Base-by-base conservation (phyloP, 169 alveolate genomes). In the Plasmodium inui region DNA sequence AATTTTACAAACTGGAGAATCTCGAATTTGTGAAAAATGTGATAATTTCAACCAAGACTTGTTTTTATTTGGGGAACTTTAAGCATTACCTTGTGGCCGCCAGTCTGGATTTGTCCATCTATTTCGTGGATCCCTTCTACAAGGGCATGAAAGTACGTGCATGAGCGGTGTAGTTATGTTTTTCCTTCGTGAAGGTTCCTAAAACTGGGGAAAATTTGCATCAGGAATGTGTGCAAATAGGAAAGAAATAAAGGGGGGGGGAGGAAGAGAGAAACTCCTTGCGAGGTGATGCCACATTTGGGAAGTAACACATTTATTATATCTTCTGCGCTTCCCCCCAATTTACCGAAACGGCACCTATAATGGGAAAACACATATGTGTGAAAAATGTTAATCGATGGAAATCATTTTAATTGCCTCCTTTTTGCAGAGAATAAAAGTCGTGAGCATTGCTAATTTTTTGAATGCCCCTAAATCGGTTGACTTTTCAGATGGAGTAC, bases 71-170 rank as follows among this genome's bases (percentile, higher is more conserved):
- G 61, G 74, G 30, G 7, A 39, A 53, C 34, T 81, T 91, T 81
- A 80, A 82, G 39, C 39, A 81, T 46, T 91, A 53, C 37, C 50
- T 91, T 70, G 92, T 91, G 17, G 95, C 82, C 28, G 91, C 92
- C 28, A 81, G 95, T 30, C 46, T 91, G 39, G 92, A 91, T 82
- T 67, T 19, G 26, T 70, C 70, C 72, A 17, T 91, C 10, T 91
- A 91, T 82, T 80, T 91, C 26, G 50, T 91, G 57, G 92, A 91
- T n/a, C 88, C 89, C 3, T 67, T 79, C 71, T 28, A 70, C 61
- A 91, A 80, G 76, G 76, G 44, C 46, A 14, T 50, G 26, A 17
- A 91, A 81, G 95, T 80, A 32, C 53, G 78, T 57, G 39, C 30
- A 67, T 44, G 14, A 32, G 26, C 61, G n/a, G 19, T 22, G 26